Evolutionary conservation across 2,329 filamentous ascomycete genomes (phyloP).

Genomic region (Diaporthe vaccinii): DNA sequence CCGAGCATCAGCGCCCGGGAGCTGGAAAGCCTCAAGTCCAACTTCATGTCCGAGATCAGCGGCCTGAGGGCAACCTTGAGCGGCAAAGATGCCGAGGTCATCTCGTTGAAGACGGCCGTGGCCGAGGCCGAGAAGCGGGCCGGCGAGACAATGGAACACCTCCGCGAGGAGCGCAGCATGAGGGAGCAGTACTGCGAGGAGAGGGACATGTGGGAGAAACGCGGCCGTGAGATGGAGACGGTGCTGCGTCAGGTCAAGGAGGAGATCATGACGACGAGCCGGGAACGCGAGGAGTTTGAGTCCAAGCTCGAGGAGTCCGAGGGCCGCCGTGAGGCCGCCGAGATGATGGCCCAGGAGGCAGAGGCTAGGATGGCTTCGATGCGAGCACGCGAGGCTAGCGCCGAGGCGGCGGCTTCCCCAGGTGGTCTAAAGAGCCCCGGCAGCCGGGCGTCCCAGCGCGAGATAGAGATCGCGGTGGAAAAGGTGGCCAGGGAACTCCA

Average conservation of each 20-base stretch:
- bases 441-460: conserved; percentile 57
- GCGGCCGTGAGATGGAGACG: conserved; percentile 87
- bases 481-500: conserved; percentile 96
- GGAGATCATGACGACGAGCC: conserved; percentile 82
- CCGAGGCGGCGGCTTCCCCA: conserved; percentile 53
- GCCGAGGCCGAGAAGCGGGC: conserved; percentile 93
- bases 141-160: conserved; percentile 84
- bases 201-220: conserved; percentile 85
- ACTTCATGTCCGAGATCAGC: conserved; percentile 92
- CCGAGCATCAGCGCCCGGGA: conserved; percentile 93
- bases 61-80: conserved; percentile 92
- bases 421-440: conserved; percentile 54
- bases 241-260: conserved; percentile 84
- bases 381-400: conserved; percentile 70
- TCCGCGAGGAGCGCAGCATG: conserved; percentile 80
- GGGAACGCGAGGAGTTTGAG: conserved; percentile 84
- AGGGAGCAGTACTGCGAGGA: conserved; percentile 82
- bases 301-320: conserved; percentile 83
- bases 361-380: conserved; percentile 82
- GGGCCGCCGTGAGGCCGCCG: conserved; percentile 78
- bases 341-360: conserved; percentile 81
- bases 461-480: conserved; percentile 88
- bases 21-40: conserved; percentile 91
- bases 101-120: conserved; percentile 87
- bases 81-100: conserved; percentile 92